A percentile compares a stretch with the other conserved stretches of the same genome.
Evolutionary conservation across 371 early-diverging fungal species (phyloP).

Genomic region (Mucor indicus): DNA sequence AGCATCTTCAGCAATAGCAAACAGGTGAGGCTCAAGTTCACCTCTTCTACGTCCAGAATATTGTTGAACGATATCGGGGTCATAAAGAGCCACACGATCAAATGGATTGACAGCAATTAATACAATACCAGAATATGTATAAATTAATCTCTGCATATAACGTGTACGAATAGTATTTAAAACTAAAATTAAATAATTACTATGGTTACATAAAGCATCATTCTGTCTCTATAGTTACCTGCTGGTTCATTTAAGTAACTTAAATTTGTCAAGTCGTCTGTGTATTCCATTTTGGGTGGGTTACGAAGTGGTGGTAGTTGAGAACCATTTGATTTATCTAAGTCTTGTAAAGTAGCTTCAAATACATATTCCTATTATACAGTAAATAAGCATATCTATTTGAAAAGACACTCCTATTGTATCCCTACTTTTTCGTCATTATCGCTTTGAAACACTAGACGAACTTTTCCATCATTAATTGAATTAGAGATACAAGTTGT

Average conservation of each 20-base stretch:
- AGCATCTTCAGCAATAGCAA: slow-evolving; percentile 97
- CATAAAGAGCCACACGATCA: slow-evolving; percentile 82
- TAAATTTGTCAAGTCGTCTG: slow-evolving; percentile 89
- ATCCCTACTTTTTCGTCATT: slow-evolving; percentile 49
- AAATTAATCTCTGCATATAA: slow-evolving; percentile 88
- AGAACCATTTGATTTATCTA: slow-evolving; percentile 59
- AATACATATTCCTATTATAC: slow-evolving; percentile 66
- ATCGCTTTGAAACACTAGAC: slow-evolving; percentile 62
- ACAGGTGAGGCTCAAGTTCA: slow-evolving; percentile 98
- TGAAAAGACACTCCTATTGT: not conserved
- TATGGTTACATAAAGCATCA: not conserved
- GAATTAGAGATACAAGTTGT: slow-evolving; percentile 62
- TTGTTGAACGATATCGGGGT: slow-evolving; percentile 77
- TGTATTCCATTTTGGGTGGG: slow-evolving; percentile 84
- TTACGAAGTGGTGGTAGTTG: slow-evolving; percentile 87
- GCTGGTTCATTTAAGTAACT: slow-evolving; percentile 91
- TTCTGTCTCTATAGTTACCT: no score
- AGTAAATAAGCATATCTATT: not conserved
- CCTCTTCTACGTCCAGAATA: slow-evolving; percentile 93
- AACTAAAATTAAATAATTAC: slow-evolving; percentile 38
- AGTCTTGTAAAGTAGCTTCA: slow-evolving; percentile 68
- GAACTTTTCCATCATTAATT: slow-evolving; percentile 50
- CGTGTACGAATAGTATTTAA: slow-evolving; percentile 86
- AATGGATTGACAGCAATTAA: slow-evolving; percentile 99
- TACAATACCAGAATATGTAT: slow-evolving; percentile 99